Base-by-base conservation (phyloP, 2,329 filamentous ascomycete species). In the Clonostachys byssicola region DNA sequence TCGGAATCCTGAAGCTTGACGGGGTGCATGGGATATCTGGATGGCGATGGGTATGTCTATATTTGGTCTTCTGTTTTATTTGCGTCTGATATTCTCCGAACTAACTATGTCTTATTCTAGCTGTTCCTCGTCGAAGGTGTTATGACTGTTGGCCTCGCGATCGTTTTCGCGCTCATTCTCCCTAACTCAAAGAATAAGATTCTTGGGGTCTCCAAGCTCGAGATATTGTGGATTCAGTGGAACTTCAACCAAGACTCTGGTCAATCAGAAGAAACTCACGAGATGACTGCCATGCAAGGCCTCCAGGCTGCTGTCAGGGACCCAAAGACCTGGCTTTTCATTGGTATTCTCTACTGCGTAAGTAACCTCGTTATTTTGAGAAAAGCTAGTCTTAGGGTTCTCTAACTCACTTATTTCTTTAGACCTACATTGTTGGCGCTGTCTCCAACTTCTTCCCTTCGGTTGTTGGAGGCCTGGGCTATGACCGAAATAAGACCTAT, bases 1-100 rank as follows among this genome's bases (percentile, higher is more conserved):
- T 72, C 3, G 73, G 68, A 5, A 71, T 77, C 16, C 67, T 72
- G 4, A 64, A 66, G 12, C 60, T 80, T 10, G 66, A 77, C 33
- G 70, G 70, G 6, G 60, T 58, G 4, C 66, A 67, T 42, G 73
- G 74, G 2, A 66, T 80, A 13, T 59, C 62, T 2, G 75, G 74
- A 3, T 80, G 75, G 77, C 58, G 68, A 46, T 81, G 77, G 77
- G 60, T 78, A 0, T 80, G 34, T 23, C 33, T 17, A 38, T 35
- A 14, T 8, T 30, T 30, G 8, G 9, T 9, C 23, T 30, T 30
- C 7, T 18, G 30, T 34, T 35, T 33, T 5, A 40, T 45, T 38
- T 45, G 30, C 35, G 39, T 45, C 43, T 38, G 30, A 30, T 17
- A 38, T 10, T 35, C 43, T 5, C 17, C 10, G 13, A 42, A n/a